These are phyloP conservation scores for Eucalyptus curtisii DNA, from an alignment of 345 rosid genomes.

Conservation along the genomic window DNA sequence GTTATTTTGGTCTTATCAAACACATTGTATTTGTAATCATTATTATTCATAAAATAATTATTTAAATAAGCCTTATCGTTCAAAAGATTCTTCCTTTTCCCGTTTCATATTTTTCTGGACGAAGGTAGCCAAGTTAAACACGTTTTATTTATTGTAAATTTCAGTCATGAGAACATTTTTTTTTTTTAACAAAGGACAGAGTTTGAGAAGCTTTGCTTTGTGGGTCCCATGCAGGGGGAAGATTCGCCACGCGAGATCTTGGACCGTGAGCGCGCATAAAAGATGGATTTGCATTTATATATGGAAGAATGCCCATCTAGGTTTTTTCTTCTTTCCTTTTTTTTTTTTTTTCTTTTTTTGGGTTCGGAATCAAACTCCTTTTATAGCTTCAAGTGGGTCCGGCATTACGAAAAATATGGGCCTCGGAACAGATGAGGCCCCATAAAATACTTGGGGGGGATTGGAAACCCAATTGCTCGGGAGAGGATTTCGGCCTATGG, in stretches of 20 bases:
- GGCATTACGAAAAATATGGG: background rate
- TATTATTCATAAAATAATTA: background rate
- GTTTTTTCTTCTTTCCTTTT: accelerated
- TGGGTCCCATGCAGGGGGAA: background rate
- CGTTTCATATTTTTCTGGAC: background rate
- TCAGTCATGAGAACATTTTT: background rate
- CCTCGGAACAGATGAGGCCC: background rate
- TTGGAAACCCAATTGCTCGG: background rate
- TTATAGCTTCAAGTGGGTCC: background rate
- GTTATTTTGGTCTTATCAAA: background rate
- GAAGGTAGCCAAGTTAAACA: background rate
- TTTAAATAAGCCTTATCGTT: too few species aligned
- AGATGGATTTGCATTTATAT: background rate
- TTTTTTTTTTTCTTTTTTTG: too few species aligned
- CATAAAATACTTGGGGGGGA: background rate
- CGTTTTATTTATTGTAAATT: background rate
- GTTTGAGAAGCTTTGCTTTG: background rate
- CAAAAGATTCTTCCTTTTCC: background rate
- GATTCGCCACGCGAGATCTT: background rate
- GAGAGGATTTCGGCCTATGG: too few species aligned
- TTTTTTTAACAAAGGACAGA: background rate
- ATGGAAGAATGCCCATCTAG: background rate
- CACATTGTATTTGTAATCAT: background rate
- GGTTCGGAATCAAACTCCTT: background rate
- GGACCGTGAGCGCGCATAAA: background rate